These are phyloP conservation scores for Orbilia blumenaviensis DNA, from an alignment of 2,329 filamentous ascomycete genomes.

Conservation along the genomic window DNA sequence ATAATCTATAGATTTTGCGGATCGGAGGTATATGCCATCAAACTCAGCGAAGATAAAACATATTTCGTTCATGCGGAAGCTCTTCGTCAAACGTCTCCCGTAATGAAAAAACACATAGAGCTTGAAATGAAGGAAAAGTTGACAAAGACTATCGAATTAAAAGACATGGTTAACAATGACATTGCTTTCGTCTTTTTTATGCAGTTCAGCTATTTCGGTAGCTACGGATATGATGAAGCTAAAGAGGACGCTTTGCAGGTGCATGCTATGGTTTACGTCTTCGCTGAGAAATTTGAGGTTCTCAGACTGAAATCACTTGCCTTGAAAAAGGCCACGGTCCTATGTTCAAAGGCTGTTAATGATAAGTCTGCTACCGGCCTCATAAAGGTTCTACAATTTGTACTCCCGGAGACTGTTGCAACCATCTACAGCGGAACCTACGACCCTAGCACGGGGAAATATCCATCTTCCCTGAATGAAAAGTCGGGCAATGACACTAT, in stretches of 20 bases:
- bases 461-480: neutral
- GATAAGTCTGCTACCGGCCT: neutral
- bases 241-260: conserved; percentile 35
- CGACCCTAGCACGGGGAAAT: conserved; percentile 26
- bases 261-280: conserved; percentile 36
- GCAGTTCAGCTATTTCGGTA: conserved; percentile 41
- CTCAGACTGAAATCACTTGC: conserved; percentile 31
- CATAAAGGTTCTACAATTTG: conserved; percentile 26
- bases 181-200: conserved; percentile 24
- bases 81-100: conserved; percentile 12
- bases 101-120: conserved; percentile 24
- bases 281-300: conserved; percentile 43
- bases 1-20: conserved; percentile 2
- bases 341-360: conserved; percentile 1
- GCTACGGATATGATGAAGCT: conserved; percentile 19
- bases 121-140: conserved; percentile 30
- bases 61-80: conserved; percentile 30
- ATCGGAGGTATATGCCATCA: conserved; percentile 23
- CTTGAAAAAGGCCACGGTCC: conserved; percentile 23
- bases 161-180: neutral
- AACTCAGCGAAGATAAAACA: conserved; percentile 15
- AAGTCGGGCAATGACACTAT: neutral
- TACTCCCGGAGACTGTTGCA: conserved; percentile 20
- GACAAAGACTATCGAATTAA: conserved; percentile 9
- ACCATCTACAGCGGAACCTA: conserved; percentile 35